A percentile compares a stretch with the other conserved stretches of the same genome.
phyloP scores from a whole-genome alignment of 2,329 filamentous ascomycete genomes.

The Raffaelea arxii region DNA sequence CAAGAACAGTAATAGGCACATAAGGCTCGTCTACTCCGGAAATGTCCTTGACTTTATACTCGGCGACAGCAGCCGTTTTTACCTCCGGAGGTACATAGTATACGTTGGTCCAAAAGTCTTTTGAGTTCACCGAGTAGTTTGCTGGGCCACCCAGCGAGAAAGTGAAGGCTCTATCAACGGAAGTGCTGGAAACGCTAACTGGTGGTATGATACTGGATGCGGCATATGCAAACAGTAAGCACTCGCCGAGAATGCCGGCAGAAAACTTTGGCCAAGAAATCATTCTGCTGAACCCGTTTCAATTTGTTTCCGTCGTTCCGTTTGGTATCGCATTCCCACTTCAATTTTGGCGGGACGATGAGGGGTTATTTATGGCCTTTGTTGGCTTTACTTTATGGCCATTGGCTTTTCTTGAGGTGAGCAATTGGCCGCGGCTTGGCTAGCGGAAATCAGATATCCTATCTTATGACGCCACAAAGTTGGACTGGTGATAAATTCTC shows the following conservation, averaged over 20 bases:
- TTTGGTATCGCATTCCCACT: neutral
- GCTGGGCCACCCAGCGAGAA: neutral
- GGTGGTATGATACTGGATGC: neutral
- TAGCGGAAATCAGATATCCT: neutral
- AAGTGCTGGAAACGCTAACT: neutral
- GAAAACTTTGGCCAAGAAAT: neutral
- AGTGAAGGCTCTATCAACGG: conserved; percentile 1
- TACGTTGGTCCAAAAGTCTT: conserved; percentile 1
- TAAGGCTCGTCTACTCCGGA: neutral
- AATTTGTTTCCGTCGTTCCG: neutral
- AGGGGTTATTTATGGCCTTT: neutral
- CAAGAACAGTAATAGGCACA: neutral
- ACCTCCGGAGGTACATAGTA: conserved; percentile 1
- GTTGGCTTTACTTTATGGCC: neutral
- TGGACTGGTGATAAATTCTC: no score
- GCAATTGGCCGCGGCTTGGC: no score
- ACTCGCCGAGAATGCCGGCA: neutral
- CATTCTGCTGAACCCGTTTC: no score
- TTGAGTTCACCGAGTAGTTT: conserved; percentile 2
- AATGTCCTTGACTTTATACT: neutral
- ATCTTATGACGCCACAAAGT: no score
- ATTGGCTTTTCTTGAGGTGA: no score
- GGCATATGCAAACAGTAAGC: conserved; percentile 1
- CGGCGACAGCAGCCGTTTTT: neutral
- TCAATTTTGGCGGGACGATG: neutral